Evolutionary conservation across 805 yeast genomes (phyloP).

Genomic region (Nakazawaea populi): DNA sequence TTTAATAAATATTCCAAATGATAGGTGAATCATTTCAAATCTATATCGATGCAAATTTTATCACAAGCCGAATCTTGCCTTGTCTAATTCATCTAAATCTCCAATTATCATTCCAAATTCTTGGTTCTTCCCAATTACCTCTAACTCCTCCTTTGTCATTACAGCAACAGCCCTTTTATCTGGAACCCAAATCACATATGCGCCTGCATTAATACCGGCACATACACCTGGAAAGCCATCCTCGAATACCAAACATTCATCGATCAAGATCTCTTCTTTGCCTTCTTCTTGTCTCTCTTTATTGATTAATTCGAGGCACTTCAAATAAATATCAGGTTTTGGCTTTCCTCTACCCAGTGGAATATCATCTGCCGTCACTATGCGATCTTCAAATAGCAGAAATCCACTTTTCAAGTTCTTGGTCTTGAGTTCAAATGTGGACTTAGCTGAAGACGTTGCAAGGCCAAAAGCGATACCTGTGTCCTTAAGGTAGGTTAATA

Average conservation of each 20-base stretch:
- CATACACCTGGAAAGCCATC: slow-evolving; percentile 91
- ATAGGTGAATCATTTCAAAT: background rate
- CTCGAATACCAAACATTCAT: slow-evolving; percentile 86
- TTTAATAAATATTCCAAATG: no score
- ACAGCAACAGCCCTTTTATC: slow-evolving; percentile 63
- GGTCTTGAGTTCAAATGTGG: slow-evolving; percentile 68
- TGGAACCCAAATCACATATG: slow-evolving; percentile 92
- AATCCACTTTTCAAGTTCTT: slow-evolving; percentile 60
- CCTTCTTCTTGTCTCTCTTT: slow-evolving; percentile 36
- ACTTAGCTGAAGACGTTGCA: slow-evolving; percentile 75
- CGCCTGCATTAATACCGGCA: slow-evolving; percentile 80
- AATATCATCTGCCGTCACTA: slow-evolving; percentile 89
- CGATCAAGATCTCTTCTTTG: slow-evolving; percentile 48
- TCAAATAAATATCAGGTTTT: slow-evolving; percentile 84
- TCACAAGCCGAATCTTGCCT: slow-evolving; percentile 35
- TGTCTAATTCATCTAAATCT: slow-evolving; percentile 49
- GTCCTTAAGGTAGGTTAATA: slow-evolving; percentile 47
- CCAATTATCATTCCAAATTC: slow-evolving; percentile 51
- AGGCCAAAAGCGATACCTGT: slow-evolving; percentile 73
- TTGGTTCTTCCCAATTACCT: slow-evolving; percentile 33
- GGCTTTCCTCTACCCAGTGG: slow-evolving; percentile 91
- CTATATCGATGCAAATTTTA: background rate
- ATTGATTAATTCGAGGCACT: slow-evolving; percentile 71
- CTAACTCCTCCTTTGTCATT: slow-evolving; percentile 41
- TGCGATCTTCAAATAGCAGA: slow-evolving; percentile 52